These are phyloP conservation scores for Pyracantha coccinea DNA, from an alignment of 331 rosid species.

Conservation along the genomic window DNA sequence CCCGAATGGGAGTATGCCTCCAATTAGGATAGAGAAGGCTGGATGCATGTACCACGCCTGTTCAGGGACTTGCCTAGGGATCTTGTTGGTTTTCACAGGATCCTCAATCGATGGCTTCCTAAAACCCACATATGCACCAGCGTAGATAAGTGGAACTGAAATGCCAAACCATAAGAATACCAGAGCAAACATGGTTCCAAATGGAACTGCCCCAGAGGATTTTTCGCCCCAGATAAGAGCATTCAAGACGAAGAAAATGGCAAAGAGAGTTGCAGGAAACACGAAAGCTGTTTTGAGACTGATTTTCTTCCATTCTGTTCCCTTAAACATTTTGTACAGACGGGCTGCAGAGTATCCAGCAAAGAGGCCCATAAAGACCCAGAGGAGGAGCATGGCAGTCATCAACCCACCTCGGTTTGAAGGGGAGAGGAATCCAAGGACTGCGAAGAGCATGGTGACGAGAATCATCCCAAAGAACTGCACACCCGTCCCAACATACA, in stretches of 20 bases:
- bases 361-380: conserved; percentile 89
- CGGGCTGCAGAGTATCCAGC: conserved; percentile 73
- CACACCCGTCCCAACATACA: conserved; percentile 90
- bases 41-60: conserved; percentile 94
- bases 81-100: conserved; percentile 83
- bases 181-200: conserved; percentile 97
- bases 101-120: conserved; percentile 60
- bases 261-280: conserved; percentile 67
- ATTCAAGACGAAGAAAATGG: conserved; percentile 74
- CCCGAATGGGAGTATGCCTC: conserved; percentile 91
- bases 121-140: conserved; percentile 70
- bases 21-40: conserved; percentile 56
- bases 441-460: conserved; percentile 89
- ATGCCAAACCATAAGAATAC: conserved; percentile 93
- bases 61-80: conserved; percentile 83
- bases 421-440: conserved; percentile 90
- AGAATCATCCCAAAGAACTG: conserved; percentile 95
- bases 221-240: conserved; percentile 91
- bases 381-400: conserved; percentile 94
- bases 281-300: conserved; percentile 66
- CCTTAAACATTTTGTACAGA: conserved; percentile 72
- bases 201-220: conserved; percentile 99
- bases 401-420: conserved; percentile 92
- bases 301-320: conserved; percentile 76
- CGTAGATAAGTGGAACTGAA: conserved; percentile 79